Evolutionary conservation across 2,329 filamentous ascomycete species (phyloP).

Genomic region (Colletotrichum camelliae): DNA sequence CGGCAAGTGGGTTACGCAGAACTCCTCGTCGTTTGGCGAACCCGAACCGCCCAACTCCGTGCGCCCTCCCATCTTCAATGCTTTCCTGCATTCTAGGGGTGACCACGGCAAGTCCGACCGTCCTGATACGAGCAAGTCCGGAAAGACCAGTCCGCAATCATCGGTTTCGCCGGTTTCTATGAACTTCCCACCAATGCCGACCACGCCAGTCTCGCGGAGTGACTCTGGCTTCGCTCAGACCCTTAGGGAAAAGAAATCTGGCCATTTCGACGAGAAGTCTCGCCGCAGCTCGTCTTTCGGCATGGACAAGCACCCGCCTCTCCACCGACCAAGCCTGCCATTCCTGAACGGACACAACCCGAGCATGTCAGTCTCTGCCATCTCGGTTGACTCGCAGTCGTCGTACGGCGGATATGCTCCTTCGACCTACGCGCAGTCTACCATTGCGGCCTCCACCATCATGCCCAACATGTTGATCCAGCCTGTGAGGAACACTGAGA

Average conservation of each 20-base stretch:
- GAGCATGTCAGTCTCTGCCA: constrained; percentile 63
- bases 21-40: constrained; percentile 85
- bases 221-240: constrained; percentile 93
- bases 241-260: constrained; percentile 91
- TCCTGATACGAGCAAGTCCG: constrained; percentile 76
- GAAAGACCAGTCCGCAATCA: constrained; percentile 64
- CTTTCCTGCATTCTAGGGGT: constrained; percentile 79
- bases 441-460: constrained; percentile 81
- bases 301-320: constrained; percentile 71
- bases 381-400: constrained; percentile 69
- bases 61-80: constrained; percentile 83
- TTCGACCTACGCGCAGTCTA: constrained; percentile 86
- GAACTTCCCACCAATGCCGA: constrained; percentile 77
- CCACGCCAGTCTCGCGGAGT: constrained; percentile 82
- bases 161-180: constrained; percentile 79
- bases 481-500: constrained; percentile 79
- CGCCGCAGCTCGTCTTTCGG: constrained; percentile 93
- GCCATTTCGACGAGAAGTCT: constrained; percentile 84
- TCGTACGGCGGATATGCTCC: constrained; percentile 81
- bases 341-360: constrained; percentile 72
- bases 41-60: constrained; percentile 55
- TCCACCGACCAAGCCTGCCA: constrained; percentile 74
- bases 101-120: constrained; percentile 73
- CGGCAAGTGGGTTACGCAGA: constrained; percentile 86
- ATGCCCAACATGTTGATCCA: constrained; percentile 87